Conservation (phyloP, 2,329 filamentous ascomycete species). For the Didymella pomorum region DNA sequence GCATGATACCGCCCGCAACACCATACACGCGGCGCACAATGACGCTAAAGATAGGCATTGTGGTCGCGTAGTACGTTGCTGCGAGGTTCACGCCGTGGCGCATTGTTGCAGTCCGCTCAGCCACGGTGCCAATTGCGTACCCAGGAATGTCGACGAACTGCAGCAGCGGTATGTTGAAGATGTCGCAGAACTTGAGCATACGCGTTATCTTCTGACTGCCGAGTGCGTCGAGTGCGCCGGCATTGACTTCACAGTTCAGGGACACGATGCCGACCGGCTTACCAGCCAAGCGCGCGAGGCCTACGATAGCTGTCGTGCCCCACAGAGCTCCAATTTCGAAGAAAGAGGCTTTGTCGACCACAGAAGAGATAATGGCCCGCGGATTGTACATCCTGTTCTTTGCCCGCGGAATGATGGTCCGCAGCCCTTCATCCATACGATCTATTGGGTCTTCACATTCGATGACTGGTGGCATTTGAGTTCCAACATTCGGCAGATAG, state of each 20-base stretch:
- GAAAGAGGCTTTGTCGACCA: constrained; percentile 65
- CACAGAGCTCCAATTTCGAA: constrained; percentile 71
- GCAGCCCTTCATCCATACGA: constrained; percentile 59
- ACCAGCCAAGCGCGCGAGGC: constrained; percentile 66
- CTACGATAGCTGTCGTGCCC: constrained; percentile 68
- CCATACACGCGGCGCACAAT: constrained; percentile 68
- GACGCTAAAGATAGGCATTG: constrained; percentile 69
- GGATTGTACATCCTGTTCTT: constrained; percentile 69
- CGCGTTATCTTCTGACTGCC: constrained; percentile 68
- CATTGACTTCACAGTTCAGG: constrained; percentile 66
- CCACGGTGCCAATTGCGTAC: constrained; percentile 70
- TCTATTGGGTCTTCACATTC: constrained; percentile 59
- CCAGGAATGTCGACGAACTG: constrained; percentile 70
- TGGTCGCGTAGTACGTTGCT: constrained; percentile 69
- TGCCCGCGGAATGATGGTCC: constrained; percentile 65
- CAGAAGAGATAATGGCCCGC: constrained; percentile 63
- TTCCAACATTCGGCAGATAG: constrained; percentile 67
- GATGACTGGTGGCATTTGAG: constrained; percentile 61
- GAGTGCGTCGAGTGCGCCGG: constrained; percentile 67
- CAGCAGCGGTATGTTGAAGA: constrained; percentile 70
- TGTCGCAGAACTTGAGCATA: constrained; percentile 69
- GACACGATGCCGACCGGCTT: constrained; percentile 66
- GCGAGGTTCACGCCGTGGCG: constrained; percentile 68
- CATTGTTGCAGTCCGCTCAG: constrained; percentile 71
- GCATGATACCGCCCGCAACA: constrained; percentile 70